These are phyloP conservation scores for Raffaelea arxii DNA, from an alignment of 2,329 filamentous ascomycete species.

Conservation along the genomic window DNA sequence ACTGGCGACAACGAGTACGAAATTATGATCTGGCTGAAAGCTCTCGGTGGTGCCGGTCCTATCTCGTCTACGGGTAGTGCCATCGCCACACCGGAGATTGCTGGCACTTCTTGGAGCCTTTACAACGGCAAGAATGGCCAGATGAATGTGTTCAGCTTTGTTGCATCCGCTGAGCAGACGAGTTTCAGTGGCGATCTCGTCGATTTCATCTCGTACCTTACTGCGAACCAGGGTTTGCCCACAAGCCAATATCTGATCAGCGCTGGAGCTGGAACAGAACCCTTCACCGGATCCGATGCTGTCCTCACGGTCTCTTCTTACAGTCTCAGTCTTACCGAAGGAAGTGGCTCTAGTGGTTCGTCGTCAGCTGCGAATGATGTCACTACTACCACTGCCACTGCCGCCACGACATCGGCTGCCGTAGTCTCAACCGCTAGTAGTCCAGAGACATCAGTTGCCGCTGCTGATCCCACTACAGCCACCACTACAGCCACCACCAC, in stretches of 20 bases:
- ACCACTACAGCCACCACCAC: too few relatives aligned
- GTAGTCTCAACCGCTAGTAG: background rate
- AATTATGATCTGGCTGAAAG: conserved; percentile 56
- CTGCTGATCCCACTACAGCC: too few relatives aligned
- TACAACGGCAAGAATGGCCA: conserved; percentile 50
- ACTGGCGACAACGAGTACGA: conserved; percentile 41
- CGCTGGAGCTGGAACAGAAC: conserved; percentile 46
- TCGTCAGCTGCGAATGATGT: background rate
- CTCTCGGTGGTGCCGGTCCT: conserved; percentile 48
- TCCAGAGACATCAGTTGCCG: too few relatives aligned
- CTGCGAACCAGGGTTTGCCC: conserved; percentile 33
- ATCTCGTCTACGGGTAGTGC: conserved; percentile 42
- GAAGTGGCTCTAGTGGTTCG: background rate
- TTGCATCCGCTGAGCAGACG: conserved; percentile 29
- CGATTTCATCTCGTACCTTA: conserved; percentile 48
- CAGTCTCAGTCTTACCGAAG: conserved; percentile 4
- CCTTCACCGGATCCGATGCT: conserved; percentile 37
- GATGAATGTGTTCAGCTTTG: conserved; percentile 51
- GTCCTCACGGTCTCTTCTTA: conserved; percentile 14
- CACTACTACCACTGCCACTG: background rate
- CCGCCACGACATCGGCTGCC: background rate
- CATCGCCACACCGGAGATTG: conserved; percentile 44
- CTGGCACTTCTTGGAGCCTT: conserved; percentile 44
- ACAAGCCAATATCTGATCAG: conserved; percentile 41
- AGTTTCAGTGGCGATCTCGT: conserved; percentile 48